Percentiles rank a stretch among this genome's conserved stretches.
Conservation (phyloP, 164 flowering plant species). For the Nymphaea thermarum region DNA sequence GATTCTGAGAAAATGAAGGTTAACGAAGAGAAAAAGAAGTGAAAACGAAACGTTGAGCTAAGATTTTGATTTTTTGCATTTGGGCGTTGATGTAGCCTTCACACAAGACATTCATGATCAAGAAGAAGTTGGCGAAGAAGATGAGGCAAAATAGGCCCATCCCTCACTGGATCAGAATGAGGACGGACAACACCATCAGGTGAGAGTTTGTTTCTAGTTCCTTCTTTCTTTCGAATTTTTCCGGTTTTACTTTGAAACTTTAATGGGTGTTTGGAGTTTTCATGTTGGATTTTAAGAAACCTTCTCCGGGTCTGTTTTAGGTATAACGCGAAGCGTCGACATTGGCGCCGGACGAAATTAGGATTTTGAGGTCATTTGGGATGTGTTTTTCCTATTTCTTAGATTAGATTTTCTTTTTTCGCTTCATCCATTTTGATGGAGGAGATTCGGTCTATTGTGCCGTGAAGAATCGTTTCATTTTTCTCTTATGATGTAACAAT, state of each 20-base stretch:
- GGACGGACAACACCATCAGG: constrained; percentile 57
- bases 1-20: no score
- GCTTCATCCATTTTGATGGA: no score
- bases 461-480: no score
- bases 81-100: constrained; percentile 28
- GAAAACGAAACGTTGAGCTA: not conserved
- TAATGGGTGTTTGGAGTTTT: not conserved
- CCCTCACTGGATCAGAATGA: constrained; percentile 47
- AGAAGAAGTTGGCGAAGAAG: constrained; percentile 64
- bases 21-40: no score
- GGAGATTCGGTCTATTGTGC: no score
- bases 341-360: constrained; percentile 67
- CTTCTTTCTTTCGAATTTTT: not conserved
- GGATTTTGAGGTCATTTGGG: constrained; percentile 32
- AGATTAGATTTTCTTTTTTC: no score
- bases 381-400: no score
- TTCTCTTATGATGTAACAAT: no score
- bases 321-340: constrained; percentile 68
- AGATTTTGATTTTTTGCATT: not conserved
- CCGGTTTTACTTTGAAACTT: not conserved
- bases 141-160: constrained; percentile 60
- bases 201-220: not conserved
- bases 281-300: not conserved
- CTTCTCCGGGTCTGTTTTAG: constrained; percentile 10
- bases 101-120: constrained; percentile 43